phyloP scores from a whole-genome alignment of 1,284 basidiomycete species.

The Peniophora sp. region DNA sequence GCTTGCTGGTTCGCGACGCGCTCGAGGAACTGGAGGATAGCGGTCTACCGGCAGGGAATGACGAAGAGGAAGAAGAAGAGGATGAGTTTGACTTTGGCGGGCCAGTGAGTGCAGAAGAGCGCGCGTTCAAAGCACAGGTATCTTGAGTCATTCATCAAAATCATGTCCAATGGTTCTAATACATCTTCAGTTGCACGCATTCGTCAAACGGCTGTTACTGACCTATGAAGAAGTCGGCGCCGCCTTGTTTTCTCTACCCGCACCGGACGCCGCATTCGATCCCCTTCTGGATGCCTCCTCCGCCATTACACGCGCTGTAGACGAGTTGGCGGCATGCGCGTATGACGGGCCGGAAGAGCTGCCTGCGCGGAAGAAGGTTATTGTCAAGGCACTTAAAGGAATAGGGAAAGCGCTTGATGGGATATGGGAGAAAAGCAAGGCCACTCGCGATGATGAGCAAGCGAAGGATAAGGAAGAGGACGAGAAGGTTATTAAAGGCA shows the following conservation, averaged over 20 bases:
- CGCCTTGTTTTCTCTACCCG: not conserved
- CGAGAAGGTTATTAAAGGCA: not conserved
- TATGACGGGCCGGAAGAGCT: not conserved
- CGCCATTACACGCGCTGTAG: not conserved
- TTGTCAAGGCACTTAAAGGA: not conserved
- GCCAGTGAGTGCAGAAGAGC: slow-evolving; percentile 27
- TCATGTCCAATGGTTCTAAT: not conserved
- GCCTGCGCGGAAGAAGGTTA: not conserved
- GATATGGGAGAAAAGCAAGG: slow-evolving; percentile 6
- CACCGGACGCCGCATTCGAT: not conserved
- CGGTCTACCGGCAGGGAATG: slow-evolving; percentile 23
- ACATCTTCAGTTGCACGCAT: not conserved
- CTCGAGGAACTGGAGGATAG: slow-evolving; percentile 16
- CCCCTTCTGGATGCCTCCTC: not conserved
- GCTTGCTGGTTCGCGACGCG: slow-evolving; percentile 41
- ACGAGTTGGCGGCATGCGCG: not conserved
- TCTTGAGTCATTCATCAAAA: slow-evolving; percentile 5
- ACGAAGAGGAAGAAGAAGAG: slow-evolving; percentile 54
- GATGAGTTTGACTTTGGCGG: slow-evolving; percentile 38
- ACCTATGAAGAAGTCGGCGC: not conserved
- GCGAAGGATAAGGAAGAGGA: slow-evolving; percentile 3
- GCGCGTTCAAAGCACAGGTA: slow-evolving; percentile 47
- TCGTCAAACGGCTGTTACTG: not conserved
- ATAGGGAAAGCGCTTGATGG: slow-evolving; percentile 11
- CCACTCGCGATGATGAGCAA: not conserved